Base-by-base conservation (phyloP, 129 eudicot species). In the Saussurea involucrata region DNA sequence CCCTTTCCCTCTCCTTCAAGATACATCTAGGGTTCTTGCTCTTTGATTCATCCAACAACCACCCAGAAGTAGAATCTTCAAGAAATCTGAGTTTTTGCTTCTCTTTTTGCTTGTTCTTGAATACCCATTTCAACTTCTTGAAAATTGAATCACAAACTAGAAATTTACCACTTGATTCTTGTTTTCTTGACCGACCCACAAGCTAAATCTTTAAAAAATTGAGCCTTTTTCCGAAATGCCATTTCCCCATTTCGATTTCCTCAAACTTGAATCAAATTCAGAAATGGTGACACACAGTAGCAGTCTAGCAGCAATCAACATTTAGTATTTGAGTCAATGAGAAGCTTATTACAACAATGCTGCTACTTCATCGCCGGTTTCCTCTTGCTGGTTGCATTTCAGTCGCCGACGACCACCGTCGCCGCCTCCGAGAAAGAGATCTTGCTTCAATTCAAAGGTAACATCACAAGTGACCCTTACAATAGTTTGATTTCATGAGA, bases 401-500 rank as follows among this genome's bases (percentile, higher is more conserved):
- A n/a, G n/a, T n/a, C n/a, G n/a, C n/a, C n/a, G n/a, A n/a, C n/a
- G n/a, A n/a, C n/a, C n/a, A n/a, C n/a, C n/a, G 83, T 67, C 44
- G 61, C 58, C 12, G 10, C 83, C 46, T 17, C 74, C 8, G 97
- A 95, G 81, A 95, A 89, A 79, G 95, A 85, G 83, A 89, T 91
- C 83, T 81, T 95, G 88, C 97, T 95, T 86, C 92, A 87, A 34
- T 91, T 95, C 76, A 95, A 88, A 87, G 96, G 96, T 71, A 89
- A 92, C 85, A 87, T 95, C 53, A 61, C 94, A 65, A 85, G 71
- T 83, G 98, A 95, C 83, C 98, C 98, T 79, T 85, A 72, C 63
- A 78, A 79, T 69, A 85, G 91, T 65, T 88, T 95, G 76, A 77
- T 81, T 57, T 84, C 93, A 85, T 95, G 98, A 97, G 89, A 81